Evolutionary conservation across 106 monocot genomes (phyloP), one percentile per base, ranked within the genome.

Genomic region (Triglochin maritima): DNA sequence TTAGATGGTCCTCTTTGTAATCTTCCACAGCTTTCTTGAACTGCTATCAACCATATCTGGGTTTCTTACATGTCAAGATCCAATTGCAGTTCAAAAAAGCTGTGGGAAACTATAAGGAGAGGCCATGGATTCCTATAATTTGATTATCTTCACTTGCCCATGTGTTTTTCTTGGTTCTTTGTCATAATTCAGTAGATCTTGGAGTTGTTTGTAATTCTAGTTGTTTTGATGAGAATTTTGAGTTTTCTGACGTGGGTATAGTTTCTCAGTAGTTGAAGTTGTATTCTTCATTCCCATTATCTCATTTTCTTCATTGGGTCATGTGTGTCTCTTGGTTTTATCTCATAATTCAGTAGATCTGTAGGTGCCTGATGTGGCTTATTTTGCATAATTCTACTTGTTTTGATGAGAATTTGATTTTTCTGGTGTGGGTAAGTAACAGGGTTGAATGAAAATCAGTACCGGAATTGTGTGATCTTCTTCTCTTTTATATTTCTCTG

Each of bases 11-110:
- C 77, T 91, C 78, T 71, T 71, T 82, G 87, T 85, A 78, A 69
- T 87, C 87, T 92, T 92, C 91, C 91, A 92, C 89, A 81, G 89
- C 89, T 89, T 89, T 89, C 89, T 92, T 92, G 92, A 92, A 92
- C 92, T 87, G 92, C 81, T 29, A 29, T 29, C 29, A 29, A 29
- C 29, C 29, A 29, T 29, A 29, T 29, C 29, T 29, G 0, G 29
- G 29, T 29, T 29, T 29, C 29, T 29, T 29, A 29, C 29, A 29
- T 29, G 29, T 29, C 29, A 29, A 0, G 29, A 60, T 5, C 46
- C 46, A 58, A 15, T 70, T 86, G 86, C 89, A 72, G 93, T 94
- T 93, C 93, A 94, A 89, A 82, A 89, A 86, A 86, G 89, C 89
- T 94, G 93, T 86, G 93, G 93, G 84, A 94, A 94, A 86, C 71